phyloP scores from a whole-genome alignment of 2,329 filamentous ascomycete genomes.

The Ambrosiella xylebori region DNA sequence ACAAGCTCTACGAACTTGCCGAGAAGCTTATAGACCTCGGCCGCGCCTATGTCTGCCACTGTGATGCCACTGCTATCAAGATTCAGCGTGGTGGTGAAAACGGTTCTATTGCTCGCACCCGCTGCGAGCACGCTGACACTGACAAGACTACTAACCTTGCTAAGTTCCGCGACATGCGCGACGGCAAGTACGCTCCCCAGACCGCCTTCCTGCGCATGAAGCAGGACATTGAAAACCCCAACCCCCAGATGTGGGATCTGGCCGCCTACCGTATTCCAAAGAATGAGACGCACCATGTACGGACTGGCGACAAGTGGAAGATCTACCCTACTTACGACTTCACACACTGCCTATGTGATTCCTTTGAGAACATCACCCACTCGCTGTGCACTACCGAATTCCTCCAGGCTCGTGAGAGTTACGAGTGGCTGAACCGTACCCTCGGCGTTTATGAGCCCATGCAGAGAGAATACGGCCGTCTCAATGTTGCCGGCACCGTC shows the following conservation, averaged over 20 bases:
- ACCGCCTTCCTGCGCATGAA: constrained; percentile 87
- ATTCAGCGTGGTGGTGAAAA: constrained; percentile 67
- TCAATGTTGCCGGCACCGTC: constrained; percentile 66
- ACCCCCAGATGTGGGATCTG: constrained; percentile 94
- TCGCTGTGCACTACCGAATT: constrained; percentile 91
- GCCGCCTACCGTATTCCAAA: constrained; percentile 75
- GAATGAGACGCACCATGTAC: constrained; percentile 52
- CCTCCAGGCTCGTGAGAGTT: constrained; percentile 65
- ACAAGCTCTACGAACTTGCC: constrained; percentile 71
- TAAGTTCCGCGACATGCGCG: constrained; percentile 79
- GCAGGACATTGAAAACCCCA: constrained; percentile 65
- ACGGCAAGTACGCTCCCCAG: constrained; percentile 74
- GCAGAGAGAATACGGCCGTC: constrained; percentile 61
- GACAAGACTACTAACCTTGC: constrained; percentile 56
- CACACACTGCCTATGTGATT: constrained; percentile 79
- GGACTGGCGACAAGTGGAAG: constrained; percentile 69
- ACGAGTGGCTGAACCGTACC: constrained; percentile 74
- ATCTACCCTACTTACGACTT: constrained; percentile 96
- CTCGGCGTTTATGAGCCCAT: constrained; percentile 78
- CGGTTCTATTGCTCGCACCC: constrained; percentile 51
- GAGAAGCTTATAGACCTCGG: constrained; percentile 63
- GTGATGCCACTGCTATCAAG: constrained; percentile 67
- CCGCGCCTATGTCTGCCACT: constrained; percentile 74
- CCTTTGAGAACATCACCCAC: constrained; percentile 81
- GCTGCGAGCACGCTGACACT: constrained; percentile 64